A percentile compares a stretch with the other conserved stretches of the same genome.
These are phyloP conservation scores for Chlorella sp. DNA, from an alignment of 139 green algal genomes.

Conservation along the genomic window DNA sequence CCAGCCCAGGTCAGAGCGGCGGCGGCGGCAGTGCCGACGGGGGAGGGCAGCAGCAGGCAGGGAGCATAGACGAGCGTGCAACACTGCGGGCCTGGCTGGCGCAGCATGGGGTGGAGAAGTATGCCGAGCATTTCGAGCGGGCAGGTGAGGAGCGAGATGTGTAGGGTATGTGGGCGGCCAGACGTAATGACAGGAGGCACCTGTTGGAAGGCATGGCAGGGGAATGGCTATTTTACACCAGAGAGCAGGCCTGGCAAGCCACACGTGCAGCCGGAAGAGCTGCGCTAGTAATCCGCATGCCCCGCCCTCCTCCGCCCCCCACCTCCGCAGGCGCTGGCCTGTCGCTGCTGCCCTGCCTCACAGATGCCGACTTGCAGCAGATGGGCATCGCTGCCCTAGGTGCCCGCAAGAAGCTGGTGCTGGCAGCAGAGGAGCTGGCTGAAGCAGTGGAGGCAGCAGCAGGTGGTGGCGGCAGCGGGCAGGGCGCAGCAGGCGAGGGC, in stretches of 20 bases:
- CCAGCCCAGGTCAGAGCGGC: background rate
- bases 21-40: background rate
- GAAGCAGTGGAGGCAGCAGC: constrained; percentile 4
- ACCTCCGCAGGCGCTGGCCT: constrained; percentile 25
- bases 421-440: constrained; percentile 22
- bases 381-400: constrained; percentile 38
- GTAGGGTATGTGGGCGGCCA: too few relatives aligned
- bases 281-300: too few relatives aligned
- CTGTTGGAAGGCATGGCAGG: background rate
- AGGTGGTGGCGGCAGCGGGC: background rate
- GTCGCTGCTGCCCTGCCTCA: constrained; percentile 30
- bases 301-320: background rate
- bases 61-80: background rate
- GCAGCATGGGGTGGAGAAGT: constrained; percentile 22
- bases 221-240: too few relatives aligned
- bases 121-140: constrained; percentile 23
- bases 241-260: too few relatives aligned
- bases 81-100: constrained; percentile 14
- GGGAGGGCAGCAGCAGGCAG: background rate
- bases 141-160: constrained; percentile 11
- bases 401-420: constrained; percentile 40
- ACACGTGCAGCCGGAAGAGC: too few relatives aligned
- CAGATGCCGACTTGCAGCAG: constrained; percentile 28
- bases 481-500: background rate
- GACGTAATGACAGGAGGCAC: too few relatives aligned